Evolutionary conservation across 176 grass and related monocot species (phyloP), one percentile per base, ranked within the genome.

Genomic region (Ensete glaucum): DNA sequence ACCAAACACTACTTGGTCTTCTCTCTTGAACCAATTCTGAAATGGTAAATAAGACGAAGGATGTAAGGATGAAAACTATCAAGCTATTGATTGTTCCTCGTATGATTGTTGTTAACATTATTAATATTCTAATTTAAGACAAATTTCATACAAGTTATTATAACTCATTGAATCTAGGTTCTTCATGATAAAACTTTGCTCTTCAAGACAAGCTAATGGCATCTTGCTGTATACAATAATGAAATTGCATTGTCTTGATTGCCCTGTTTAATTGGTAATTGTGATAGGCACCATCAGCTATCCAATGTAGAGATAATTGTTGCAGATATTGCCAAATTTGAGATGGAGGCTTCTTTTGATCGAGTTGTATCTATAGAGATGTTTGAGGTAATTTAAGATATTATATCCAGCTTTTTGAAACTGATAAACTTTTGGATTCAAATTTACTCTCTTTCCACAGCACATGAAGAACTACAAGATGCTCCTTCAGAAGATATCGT

Each of bases 391-490:
- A 55, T 56, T 56, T 25, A 74, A 56, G 15, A n/a, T 15, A 9
- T 27, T 55, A 17, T 1, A 15, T 15, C 8, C 15, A 29, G 2
- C 67, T n/a, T 9, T 26, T 52, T 17, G 75, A 50, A 77, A 34
- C 60, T 24, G 11, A 21, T 76, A 52, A 64, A 52, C 0, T 76
- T 12, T 52, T 77, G 19, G n/a, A 21, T 53, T 26, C 26, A 23
- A 73, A 75, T n/a, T 59, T 59, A 11, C 16, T n/a, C 13, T 13
- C 78, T 10, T 78, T 52, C 63, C 70, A 49, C 84, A 93, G 94
- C 94, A 98, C 84, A 98, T 98, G 94, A 98, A 98, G 82, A 98
- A 93, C 73, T 98, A 98, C 78, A 93, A 91, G 73, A 76, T 82
- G 52, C 94, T 98, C 81, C 86, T 98, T 73, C 93, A 98, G 55